These are phyloP conservation scores for Sarocladiaceae sp. DNA, from an alignment of 2,329 filamentous ascomycete genomes.

Conservation along the genomic window DNA sequence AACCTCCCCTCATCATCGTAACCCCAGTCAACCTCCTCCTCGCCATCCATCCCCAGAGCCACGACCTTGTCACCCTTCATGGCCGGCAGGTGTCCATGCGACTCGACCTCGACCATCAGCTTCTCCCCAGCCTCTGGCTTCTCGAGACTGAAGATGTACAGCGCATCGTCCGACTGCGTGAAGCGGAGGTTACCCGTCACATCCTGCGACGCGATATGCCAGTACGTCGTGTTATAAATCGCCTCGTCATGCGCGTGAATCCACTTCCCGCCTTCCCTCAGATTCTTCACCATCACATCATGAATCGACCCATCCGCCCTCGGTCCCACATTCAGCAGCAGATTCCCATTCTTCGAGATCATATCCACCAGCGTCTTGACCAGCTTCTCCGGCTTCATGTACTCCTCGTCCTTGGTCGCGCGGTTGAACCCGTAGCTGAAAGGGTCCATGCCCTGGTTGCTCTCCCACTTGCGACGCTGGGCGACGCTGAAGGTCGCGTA, in stretches of 20 bases:
- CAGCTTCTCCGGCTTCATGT: constrained; percentile 46
- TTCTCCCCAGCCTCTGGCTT: constrained; percentile 28
- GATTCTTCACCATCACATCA: constrained; percentile 37
- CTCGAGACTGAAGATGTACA: constrained; percentile 42
- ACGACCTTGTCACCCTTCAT: constrained; percentile 39
- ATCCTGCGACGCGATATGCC: constrained; percentile 40
- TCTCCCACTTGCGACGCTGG: constrained; percentile 53
- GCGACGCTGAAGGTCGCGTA: constrained; percentile 30
- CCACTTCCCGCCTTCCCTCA: constrained; percentile 47
- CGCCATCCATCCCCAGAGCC: constrained; percentile 28
- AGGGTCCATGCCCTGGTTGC: constrained; percentile 53
- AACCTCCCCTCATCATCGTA: constrained; percentile 17
- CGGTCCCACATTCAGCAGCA: constrained; percentile 50
- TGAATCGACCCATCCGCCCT: constrained; percentile 48
- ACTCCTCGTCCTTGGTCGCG: constrained; percentile 40
- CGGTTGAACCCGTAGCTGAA: constrained; percentile 54
- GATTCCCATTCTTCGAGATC: constrained; percentile 48
- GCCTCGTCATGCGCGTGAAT: constrained; percentile 47
- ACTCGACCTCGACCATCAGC: constrained; percentile 27
- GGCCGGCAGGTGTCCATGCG: constrained; percentile 34
- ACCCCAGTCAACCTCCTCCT: constrained; percentile 14
- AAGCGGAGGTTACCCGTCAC: constrained; percentile 37
- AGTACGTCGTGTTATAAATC: constrained; percentile 52
- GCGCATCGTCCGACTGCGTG: constrained; percentile 44
- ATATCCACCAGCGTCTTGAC: constrained; percentile 45